These are phyloP conservation scores for Anethum foeniculum DNA, from an alignment of 140 eudicot species.

Conservation along the genomic window DNA sequence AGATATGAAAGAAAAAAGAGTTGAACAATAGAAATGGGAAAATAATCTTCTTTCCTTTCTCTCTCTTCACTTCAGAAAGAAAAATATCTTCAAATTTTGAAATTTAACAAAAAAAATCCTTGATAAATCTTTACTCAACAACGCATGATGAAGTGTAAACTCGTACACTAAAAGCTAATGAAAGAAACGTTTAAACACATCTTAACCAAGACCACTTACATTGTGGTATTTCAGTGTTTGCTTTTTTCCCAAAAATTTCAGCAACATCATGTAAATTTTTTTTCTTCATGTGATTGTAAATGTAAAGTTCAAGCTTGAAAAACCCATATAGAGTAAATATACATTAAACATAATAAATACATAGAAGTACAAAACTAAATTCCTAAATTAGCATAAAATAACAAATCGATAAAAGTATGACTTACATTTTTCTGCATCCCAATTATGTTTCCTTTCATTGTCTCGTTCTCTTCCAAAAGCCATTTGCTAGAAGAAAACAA, in stretches of 20 bases:
- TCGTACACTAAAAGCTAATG: neutral
- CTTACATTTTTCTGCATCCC: conserved; percentile 34
- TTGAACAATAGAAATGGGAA: neutral
- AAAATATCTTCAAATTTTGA: neutral
- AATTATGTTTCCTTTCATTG: neutral
- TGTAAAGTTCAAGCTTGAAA: conserved; percentile 26
- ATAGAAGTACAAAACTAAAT: neutral
- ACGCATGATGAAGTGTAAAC: too few relatives aligned
- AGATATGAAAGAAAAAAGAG: neutral
- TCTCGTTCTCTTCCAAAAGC: neutral
- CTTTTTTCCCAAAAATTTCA: neutral
- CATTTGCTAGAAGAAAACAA: conserved; percentile 9
- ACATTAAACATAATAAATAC: neutral
- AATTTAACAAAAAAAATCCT: neutral
- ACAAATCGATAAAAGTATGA: neutral
- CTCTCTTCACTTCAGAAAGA: neutral
- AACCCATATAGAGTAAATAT: neutral
- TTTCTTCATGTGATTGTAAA: conserved; percentile 18
- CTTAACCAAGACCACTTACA: neutral
- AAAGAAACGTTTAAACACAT: neutral
- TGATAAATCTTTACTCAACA: too few relatives aligned
- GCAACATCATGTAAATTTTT: neutral
- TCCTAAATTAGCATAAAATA: too few relatives aligned
- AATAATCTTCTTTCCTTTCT: neutral
- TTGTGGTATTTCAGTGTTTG: neutral